A percentile compares a stretch with the other conserved stretches of the same genome.
Conservation (phyloP, 1,284 basidiomycete genomes). For the Rhodotorula sp. region DNA sequence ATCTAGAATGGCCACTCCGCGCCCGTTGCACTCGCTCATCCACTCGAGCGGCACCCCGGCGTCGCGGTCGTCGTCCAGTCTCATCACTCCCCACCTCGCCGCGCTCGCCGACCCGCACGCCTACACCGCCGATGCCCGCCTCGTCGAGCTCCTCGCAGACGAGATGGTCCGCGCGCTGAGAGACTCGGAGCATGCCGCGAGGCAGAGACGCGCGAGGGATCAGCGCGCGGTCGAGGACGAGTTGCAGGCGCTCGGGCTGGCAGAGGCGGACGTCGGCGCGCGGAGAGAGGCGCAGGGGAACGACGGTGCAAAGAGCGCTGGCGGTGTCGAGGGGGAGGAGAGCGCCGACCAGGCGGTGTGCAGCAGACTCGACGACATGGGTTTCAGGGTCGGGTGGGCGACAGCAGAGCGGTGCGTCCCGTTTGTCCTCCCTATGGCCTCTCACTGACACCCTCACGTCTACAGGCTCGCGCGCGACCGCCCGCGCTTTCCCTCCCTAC, state of each 20-base stretch:
- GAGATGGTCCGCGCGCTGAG: slow-evolving; percentile 64
- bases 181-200: slow-evolving; percentile 43
- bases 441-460: not conserved
- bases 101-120: slow-evolving; percentile 33
- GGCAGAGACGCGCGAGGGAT: slow-evolving; percentile 42
- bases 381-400: slow-evolving; percentile 42
- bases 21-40: slow-evolving; percentile 8
- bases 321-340: too few relatives aligned
- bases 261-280: not conserved
- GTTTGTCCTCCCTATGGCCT: not conserved
- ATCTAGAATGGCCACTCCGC: not conserved
- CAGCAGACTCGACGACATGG: slow-evolving; percentile 38
- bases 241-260: slow-evolving; percentile 21
- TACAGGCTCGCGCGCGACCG: slow-evolving; percentile 35
- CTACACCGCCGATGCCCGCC: slow-evolving; percentile 35
- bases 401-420: slow-evolving; percentile 40
- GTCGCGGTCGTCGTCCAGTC: slow-evolving; percentile 36
- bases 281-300: not conserved
- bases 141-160: slow-evolving; percentile 38
- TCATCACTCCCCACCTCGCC: slow-evolving; percentile 36
- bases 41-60: not conserved
- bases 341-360: slow-evolving; percentile 31
- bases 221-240: slow-evolving; percentile 26
- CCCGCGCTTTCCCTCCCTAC: slow-evolving; percentile 24
- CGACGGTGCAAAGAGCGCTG: slow-evolving; percentile 1